Evolutionary conservation across 2,329 filamentous ascomycete genomes (phyloP).

Genomic region (Aspergillus sp.): DNA sequence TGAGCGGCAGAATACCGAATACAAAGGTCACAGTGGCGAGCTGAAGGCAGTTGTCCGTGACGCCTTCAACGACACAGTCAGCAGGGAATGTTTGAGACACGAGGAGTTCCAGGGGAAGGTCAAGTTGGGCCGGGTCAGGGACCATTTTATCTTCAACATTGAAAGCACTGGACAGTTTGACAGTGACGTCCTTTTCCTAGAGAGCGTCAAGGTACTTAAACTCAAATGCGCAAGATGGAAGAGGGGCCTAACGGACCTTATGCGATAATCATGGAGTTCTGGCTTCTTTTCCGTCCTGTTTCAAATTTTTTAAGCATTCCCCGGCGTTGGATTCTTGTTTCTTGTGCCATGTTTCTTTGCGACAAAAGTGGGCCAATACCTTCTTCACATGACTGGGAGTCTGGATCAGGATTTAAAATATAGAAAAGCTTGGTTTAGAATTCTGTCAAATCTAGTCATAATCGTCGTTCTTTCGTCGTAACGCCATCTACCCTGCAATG

Average conservation of each 20-base stretch:
- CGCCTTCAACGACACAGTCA: slow-evolving; percentile 92
- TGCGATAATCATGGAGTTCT: slow-evolving; percentile 27
- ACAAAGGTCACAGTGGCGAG: slow-evolving; percentile 75
- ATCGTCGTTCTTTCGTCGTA: slow-evolving; percentile 15
- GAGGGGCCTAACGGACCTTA: slow-evolving; percentile 44
- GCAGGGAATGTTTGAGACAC: slow-evolving; percentile 86
- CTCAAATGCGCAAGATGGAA: slow-evolving; percentile 66
- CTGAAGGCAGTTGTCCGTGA: slow-evolving; percentile 83
- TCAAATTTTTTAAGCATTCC: slow-evolving; percentile 35
- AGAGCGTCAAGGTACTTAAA: slow-evolving; percentile 82
- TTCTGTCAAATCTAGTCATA: slow-evolving; percentile 17
- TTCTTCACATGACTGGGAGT: slow-evolving; percentile 34
- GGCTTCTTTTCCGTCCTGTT: slow-evolving; percentile 8
- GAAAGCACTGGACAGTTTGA: slow-evolving; percentile 96
- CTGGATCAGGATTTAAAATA: slow-evolving; percentile 30
- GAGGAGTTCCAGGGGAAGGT: slow-evolving; percentile 94
- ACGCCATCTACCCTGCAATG: slow-evolving; percentile 9
- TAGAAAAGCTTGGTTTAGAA: slow-evolving; percentile 30
- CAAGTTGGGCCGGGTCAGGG: slow-evolving; percentile 81
- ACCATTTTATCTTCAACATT: slow-evolving; percentile 96
- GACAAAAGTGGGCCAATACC: slow-evolving; percentile 32
- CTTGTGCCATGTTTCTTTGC: slow-evolving; percentile 32
- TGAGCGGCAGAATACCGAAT: slow-evolving; percentile 58
- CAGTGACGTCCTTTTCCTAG: slow-evolving; percentile 89
- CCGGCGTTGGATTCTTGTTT: slow-evolving; percentile 37